Evolutionary conservation across 345 rosid species (phyloP).

Genomic region (Populus euphratica): DNA sequence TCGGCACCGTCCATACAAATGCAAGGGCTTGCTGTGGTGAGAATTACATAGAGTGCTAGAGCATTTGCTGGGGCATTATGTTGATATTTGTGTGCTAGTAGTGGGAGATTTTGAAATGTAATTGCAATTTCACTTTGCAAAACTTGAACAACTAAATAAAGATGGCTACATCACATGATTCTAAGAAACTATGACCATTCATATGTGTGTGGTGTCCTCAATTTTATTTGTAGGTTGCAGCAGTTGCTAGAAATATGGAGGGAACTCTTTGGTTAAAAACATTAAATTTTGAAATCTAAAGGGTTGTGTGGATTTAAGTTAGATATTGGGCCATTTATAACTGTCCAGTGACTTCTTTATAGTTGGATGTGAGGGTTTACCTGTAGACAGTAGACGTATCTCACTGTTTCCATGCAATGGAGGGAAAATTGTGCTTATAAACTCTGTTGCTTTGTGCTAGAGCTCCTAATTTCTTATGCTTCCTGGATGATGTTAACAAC

Average conservation of each 20-base stretch:
- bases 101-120: neutral
- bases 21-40: neutral
- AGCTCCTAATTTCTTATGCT: neutral
- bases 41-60: neutral
- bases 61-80: neutral
- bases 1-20: neutral
- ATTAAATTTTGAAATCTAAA: neutral
- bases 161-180: slow-evolving; percentile 3
- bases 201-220: neutral
- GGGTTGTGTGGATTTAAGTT: neutral
- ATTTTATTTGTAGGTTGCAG: neutral
- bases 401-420: neutral
- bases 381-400: neutral
- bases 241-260: neutral
- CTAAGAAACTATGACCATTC: neutral
- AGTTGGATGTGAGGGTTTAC: neutral
- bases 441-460: neutral
- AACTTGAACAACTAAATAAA: neutral
- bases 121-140: neutral
- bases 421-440: neutral
- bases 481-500: neutral
- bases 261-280: neutral
- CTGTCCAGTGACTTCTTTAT: neutral
- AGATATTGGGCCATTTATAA: neutral
- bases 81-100: neutral